phyloP scores from a whole-genome alignment of 768 basidiomycete genomes.

The Clitopilus hobsonii region DNA sequence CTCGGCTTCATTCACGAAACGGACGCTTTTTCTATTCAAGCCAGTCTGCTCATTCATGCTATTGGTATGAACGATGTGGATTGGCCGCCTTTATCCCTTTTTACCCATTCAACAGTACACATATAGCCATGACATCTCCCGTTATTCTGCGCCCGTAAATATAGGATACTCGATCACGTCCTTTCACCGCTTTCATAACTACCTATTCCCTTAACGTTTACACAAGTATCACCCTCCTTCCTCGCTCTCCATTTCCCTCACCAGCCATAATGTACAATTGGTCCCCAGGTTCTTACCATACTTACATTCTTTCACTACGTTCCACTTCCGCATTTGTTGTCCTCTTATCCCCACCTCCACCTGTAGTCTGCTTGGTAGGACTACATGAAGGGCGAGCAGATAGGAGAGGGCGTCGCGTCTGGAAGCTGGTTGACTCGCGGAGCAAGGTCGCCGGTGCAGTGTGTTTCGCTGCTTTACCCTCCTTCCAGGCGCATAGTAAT shows the following conservation, averaged over 20 bases:
- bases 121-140: constrained; percentile 12
- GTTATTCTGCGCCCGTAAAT: constrained; percentile 27
- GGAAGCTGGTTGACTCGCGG: constrained; percentile 8
- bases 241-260: neutral
- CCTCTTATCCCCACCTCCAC: constrained; percentile 65
- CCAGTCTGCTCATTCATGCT: constrained; percentile 13
- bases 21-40: constrained; percentile 76
- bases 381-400: constrained; percentile 51
- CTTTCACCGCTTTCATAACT: constrained; percentile 14
- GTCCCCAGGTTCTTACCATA: constrained; percentile 5
- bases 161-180: constrained; percentile 11
- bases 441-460: constrained; percentile 2
- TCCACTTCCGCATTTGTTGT: constrained; percentile 42
- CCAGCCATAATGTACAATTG: constrained; percentile 2
- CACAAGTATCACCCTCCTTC: neutral
- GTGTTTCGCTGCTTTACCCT: neutral
- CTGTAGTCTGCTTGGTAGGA: constrained; percentile 20
- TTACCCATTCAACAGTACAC: constrained; percentile 9
- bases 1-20: constrained; percentile 40
- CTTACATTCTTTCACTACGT: constrained; percentile 10
- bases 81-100: constrained; percentile 17
- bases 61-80: constrained; percentile 2
- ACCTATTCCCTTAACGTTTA: constrained; percentile 13
- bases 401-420: constrained; percentile 71
- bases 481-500: constrained; percentile 11